Percentiles rank a stretch among this genome's conserved stretches.
These are phyloP conservation scores for Ganoderma meredithae DNA, from an alignment of 1,284 basidiomycete species.

Conservation along the genomic window DNA sequence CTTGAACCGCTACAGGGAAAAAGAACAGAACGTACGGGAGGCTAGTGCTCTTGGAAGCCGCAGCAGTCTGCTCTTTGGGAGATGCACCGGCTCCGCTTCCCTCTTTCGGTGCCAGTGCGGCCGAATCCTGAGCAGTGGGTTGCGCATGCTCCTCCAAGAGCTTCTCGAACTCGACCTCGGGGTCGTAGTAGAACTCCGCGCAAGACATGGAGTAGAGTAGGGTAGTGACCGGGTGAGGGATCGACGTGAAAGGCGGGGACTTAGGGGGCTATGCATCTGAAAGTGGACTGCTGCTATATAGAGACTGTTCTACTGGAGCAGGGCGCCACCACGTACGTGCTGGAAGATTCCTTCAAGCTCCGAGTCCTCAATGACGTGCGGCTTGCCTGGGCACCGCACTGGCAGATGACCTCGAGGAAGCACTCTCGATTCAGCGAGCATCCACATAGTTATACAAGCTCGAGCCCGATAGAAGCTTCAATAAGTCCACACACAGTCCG, in stretches of 20 bases:
- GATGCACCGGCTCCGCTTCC: background rate
- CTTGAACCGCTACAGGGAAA: background rate
- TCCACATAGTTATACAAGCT: no score
- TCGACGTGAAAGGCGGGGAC: background rate
- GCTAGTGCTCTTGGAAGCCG: background rate
- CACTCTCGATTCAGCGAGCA: no score
- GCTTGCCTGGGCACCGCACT: no score
- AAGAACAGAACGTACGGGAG: background rate
- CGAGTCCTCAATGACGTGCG: no score
- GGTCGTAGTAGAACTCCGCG: slow-evolving; percentile 33
- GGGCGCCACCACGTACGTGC: no score
- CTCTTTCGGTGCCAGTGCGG: no score
- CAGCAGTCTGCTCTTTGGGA: background rate
- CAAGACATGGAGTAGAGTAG: slow-evolving; percentile 22
- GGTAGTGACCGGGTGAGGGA: background rate
- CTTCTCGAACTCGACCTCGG: slow-evolving; percentile 31
- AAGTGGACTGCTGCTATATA: background rate
- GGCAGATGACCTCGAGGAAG: no score
- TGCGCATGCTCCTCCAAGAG: slow-evolving; percentile 27
- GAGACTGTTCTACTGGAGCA: background rate
- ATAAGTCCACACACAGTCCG: background rate
- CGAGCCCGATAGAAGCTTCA: background rate
- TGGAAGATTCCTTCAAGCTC: no score
- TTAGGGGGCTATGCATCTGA: background rate
- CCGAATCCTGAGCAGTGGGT: background rate